Percentiles rank a stretch among this genome's conserved stretches.
phyloP scores from a whole-genome alignment of 2,329 filamentous ascomycete species.

The Fusarium albidum region DNA sequence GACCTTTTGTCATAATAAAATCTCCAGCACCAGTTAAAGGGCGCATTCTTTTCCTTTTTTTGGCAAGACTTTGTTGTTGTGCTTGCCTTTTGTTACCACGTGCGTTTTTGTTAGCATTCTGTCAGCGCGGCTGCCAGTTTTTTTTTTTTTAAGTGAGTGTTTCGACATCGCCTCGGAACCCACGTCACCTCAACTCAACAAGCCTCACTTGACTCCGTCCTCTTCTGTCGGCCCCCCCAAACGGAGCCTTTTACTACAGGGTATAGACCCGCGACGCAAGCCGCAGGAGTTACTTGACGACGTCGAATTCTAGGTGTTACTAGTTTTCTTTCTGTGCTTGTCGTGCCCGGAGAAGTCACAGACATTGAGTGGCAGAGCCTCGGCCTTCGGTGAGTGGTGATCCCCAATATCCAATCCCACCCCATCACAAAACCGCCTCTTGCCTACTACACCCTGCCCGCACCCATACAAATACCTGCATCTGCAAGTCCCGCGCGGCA shows the following conservation, averaged over 20 bases:
- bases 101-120: background rate
- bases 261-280: conserved; percentile 2
- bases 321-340: conserved; percentile 19
- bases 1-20: conserved; percentile 25
- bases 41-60: conserved; percentile 7
- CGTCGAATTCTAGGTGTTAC: conserved; percentile 7
- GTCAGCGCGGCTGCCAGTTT: conserved; percentile 15
- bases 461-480: conserved; percentile 19
- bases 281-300: conserved; percentile 3
- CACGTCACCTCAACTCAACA: conserved; percentile 29
- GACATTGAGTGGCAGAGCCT: conserved; percentile 25
- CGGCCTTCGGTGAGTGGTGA: conserved; percentile 31
- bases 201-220: conserved; percentile 17
- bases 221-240: conserved; percentile 4
- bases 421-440: conserved; percentile 12
- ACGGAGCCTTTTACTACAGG: conserved; percentile 5
- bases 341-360: conserved; percentile 7
- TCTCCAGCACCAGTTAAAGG: conserved; percentile 5
- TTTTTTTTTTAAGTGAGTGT: too few species aligned
- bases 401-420: conserved; percentile 14
- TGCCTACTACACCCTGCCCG: conserved; percentile 13
- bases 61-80: background rate
- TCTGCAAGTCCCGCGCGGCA: conserved; percentile 18
- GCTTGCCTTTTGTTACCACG: background rate
- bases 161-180: conserved; percentile 16